phyloP scores from a whole-genome alignment of 116 monocot genomes.

The Papilionanthe hybrid region DNA sequence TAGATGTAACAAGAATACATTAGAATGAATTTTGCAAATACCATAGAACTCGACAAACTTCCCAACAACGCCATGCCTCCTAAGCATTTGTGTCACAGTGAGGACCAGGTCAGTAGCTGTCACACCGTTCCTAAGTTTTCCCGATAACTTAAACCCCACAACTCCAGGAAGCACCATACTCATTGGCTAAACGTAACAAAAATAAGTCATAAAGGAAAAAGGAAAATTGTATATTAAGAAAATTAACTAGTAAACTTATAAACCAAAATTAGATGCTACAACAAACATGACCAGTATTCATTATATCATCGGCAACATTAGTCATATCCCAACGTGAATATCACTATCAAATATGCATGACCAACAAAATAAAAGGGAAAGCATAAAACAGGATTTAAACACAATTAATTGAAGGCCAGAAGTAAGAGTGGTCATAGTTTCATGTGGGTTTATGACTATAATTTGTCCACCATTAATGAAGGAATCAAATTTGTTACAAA shows the following conservation, averaged over 20 bases:
- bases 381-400: background rate
- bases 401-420: background rate
- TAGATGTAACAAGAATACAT: background rate
- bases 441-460: background rate
- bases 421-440: background rate
- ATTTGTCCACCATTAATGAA: background rate
- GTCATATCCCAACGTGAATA: background rate
- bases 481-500: background rate
- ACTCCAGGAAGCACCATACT: slow-evolving; percentile 92
- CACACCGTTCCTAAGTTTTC: slow-evolving; percentile 68
- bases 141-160: slow-evolving; percentile 78
- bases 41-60: slow-evolving; percentile 94
- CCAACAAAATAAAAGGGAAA: background rate
- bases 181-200: slow-evolving; percentile 63
- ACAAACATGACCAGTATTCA: no score
- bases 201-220: slow-evolving; percentile 3
- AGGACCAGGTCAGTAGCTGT: slow-evolving; percentile 88
- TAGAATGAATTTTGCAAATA: slow-evolving; percentile 13
- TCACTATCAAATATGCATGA: background rate
- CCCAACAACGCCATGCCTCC: slow-evolving; percentile 84
- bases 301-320: no score
- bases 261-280: background rate
- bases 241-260: background rate
- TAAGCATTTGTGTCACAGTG: slow-evolving; percentile 74
- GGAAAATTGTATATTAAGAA: background rate